Evolutionary conservation across 176 grass and related monocot species (phyloP).

Genomic region (Triticum monococcum): DNA sequence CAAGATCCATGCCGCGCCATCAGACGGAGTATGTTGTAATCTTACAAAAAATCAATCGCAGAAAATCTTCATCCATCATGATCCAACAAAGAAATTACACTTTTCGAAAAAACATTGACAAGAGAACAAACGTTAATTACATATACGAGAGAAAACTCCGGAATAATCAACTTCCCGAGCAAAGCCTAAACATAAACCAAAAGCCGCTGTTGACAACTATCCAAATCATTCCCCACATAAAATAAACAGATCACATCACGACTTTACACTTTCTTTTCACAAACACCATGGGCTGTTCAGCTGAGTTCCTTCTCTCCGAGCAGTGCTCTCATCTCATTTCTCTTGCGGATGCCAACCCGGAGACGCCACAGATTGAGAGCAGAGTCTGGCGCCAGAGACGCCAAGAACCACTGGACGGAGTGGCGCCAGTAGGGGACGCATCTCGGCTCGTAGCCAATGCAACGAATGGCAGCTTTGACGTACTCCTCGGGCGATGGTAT

Average conservation of each 20-base stretch:
- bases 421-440: slow-evolving; percentile 65
- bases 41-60: too few species aligned
- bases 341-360: slow-evolving; percentile 37
- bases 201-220: too few species aligned
- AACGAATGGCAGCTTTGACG: slow-evolving; percentile 25
- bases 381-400: slow-evolving; percentile 35
- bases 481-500: slow-evolving; percentile 51
- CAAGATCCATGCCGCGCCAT: too few species aligned
- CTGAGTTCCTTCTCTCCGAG: background rate
- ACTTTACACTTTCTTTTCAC: background rate
- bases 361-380: slow-evolving; percentile 50
- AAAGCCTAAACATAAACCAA: too few species aligned
- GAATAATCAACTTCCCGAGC: too few species aligned
- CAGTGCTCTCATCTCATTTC: slow-evolving; percentile 32
- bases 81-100: too few species aligned
- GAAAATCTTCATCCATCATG: too few species aligned
- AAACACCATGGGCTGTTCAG: background rate
- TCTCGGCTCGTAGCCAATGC: slow-evolving; percentile 43
- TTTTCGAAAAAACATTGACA: too few species aligned
- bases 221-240: background rate
- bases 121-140: too few species aligned
- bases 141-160: too few species aligned
- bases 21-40: too few species aligned
- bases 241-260: background rate
- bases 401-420: slow-evolving; percentile 46